A percentile compares a stretch with the other conserved stretches of the same genome.
Conservation (phyloP, 495 filamentous ascomycete species). For the Chaetomium cochliodes region DNA sequence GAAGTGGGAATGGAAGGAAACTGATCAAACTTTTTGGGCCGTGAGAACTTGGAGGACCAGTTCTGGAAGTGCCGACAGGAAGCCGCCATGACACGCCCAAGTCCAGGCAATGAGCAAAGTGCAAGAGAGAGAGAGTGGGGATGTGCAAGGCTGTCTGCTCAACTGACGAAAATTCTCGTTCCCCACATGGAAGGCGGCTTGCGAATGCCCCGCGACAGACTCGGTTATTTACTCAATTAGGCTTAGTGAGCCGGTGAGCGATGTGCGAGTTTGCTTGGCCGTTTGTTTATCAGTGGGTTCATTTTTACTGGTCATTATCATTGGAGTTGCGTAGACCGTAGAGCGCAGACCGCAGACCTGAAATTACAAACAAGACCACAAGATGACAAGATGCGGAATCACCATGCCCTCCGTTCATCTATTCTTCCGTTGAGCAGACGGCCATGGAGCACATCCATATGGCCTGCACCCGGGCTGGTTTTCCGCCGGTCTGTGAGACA, state of each 20-base stretch:
- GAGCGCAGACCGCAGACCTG: neutral
- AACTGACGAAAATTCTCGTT: constrained; percentile 23
- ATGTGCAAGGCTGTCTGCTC: constrained; percentile 14
- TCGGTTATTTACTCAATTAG: neutral
- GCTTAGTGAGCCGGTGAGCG: neutral
- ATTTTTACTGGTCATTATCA: too few relatives aligned
- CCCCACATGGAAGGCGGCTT: neutral
- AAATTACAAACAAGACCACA: too few relatives aligned
- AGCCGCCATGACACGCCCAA: too few relatives aligned
- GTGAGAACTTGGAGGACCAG: neutral
- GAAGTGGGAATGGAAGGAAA: constrained; percentile 1
- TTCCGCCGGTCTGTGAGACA: constrained; percentile 32
- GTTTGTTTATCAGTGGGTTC: too few relatives aligned
- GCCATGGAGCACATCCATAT: neutral
- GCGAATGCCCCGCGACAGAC: neutral
- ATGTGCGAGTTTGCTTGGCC: neutral
- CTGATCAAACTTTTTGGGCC: neutral
- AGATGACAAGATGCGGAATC: neutral
- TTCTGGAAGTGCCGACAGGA: constrained; percentile 8
- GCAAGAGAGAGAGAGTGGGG: constrained; percentile 14
- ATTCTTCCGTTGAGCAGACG: neutral
- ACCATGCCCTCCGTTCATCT: neutral
- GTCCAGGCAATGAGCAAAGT: neutral
- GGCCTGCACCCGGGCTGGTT: neutral
- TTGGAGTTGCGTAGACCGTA: neutral